phyloP scores from a whole-genome alignment of 2,329 filamentous ascomycete species.

The Alternaria sp. region DNA sequence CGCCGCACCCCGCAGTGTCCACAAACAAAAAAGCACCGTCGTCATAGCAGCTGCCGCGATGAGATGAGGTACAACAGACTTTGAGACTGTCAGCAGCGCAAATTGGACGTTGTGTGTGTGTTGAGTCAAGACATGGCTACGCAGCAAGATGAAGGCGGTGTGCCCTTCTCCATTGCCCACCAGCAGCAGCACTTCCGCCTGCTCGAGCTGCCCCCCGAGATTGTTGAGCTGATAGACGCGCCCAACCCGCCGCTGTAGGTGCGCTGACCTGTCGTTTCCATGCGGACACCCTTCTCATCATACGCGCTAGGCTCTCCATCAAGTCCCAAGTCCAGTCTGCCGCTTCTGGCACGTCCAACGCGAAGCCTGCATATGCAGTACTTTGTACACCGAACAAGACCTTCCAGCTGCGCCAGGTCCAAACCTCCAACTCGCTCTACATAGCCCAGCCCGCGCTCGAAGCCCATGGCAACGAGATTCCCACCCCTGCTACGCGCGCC shows the following conservation, averaged over 20 bases:
- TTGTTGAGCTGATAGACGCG: constrained; percentile 61
- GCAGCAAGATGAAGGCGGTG: constrained; percentile 48
- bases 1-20: constrained; percentile 7
- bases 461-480: constrained; percentile 43
- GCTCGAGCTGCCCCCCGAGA: constrained; percentile 65
- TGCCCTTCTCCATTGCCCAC: constrained; percentile 53
- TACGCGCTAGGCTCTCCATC: constrained; percentile 41
- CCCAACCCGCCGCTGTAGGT: constrained; percentile 54
- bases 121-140: constrained; percentile 46
- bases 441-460: constrained; percentile 55
- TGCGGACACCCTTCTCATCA: constrained; percentile 30
- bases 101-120: background rate
- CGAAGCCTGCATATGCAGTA: constrained; percentile 58
- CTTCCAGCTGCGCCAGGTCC: constrained; percentile 68
- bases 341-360: constrained; percentile 21
- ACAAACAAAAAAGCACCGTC: constrained; percentile 13
- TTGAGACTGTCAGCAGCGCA: background rate
- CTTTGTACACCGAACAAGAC: constrained; percentile 65
- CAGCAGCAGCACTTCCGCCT: constrained; percentile 62
- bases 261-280: constrained; percentile 19
- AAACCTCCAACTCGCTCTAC: constrained; percentile 69
- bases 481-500: constrained; percentile 47
- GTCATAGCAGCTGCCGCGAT: constrained; percentile 3
- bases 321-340: constrained; percentile 41
- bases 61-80: background rate